These are phyloP conservation scores for Epicoccum nigrum DNA, from an alignment of 2,329 filamentous ascomycete species.

Conservation along the genomic window DNA sequence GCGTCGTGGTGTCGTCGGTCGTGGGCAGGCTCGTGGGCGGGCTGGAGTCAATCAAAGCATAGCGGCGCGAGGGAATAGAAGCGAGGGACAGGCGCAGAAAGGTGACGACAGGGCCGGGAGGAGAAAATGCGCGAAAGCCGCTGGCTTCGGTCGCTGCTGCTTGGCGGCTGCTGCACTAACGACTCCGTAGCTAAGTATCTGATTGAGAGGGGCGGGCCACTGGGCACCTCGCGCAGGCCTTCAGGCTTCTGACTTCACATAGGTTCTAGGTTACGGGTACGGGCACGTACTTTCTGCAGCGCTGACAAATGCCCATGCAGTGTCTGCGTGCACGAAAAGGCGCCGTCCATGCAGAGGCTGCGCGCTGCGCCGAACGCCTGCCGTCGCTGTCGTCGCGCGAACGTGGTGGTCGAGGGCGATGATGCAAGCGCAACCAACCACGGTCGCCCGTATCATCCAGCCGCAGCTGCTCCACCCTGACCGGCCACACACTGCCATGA, in stretches of 20 bases:
- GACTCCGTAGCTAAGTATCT: not conserved
- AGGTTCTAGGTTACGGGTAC: too few species aligned
- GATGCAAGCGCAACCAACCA: conserved; percentile 12
- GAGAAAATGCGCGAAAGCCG: conserved; percentile 9
- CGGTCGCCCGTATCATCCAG: not conserved
- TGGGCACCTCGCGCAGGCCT: not conserved
- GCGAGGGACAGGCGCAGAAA: conserved; percentile 5
- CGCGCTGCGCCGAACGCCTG: not conserved
- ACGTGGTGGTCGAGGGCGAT: not conserved
- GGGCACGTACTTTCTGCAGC: too few species aligned
- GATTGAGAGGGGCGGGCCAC: conserved; percentile 2
- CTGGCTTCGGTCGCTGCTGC: conserved; percentile 9
- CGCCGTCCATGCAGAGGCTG: not conserved
- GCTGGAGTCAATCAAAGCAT: not conserved
- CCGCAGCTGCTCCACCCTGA: not conserved
- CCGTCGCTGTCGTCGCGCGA: not conserved
- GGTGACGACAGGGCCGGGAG: not conserved
- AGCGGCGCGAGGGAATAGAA: not conserved
- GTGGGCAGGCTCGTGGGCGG: not conserved
- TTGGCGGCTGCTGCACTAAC: conserved; percentile 7
- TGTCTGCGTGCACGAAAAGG: not conserved
- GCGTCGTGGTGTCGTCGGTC: too few species aligned
- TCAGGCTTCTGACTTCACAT: too few species aligned
- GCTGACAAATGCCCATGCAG: not conserved
- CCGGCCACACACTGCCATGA: not conserved